Evolutionary conservation across 2,329 filamentous ascomycete genomes (phyloP).

Genomic region (Diaporthe vaccinii): DNA sequence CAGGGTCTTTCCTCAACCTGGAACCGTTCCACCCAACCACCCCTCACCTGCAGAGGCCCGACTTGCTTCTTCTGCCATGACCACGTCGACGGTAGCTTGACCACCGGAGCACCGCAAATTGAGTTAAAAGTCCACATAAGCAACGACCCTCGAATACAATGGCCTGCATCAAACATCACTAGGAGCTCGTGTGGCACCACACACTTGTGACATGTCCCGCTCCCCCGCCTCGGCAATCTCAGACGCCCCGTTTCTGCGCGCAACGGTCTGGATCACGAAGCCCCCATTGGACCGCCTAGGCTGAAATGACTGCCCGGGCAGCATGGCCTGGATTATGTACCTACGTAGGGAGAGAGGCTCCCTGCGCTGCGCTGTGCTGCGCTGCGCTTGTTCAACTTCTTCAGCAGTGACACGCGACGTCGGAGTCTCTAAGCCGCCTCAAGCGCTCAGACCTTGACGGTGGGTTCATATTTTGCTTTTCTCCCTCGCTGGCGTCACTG

Average conservation of each 20-base stretch:
- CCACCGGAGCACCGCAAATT: background rate
- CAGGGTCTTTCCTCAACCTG: slow-evolving; percentile 14
- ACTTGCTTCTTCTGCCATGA: slow-evolving; percentile 24
- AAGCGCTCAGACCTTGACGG: slow-evolving; percentile 18
- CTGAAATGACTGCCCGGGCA: background rate
- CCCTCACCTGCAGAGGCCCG: background rate
- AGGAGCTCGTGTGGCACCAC: background rate
- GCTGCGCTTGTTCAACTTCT: slow-evolving; percentile 1
- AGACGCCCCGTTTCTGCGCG: slow-evolving; percentile 3
- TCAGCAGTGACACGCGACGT: slow-evolving; percentile 10
- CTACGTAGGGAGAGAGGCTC: background rate
- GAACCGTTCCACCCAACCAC: background rate
- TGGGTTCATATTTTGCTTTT: slow-evolving; percentile 23
- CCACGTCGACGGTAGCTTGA: slow-evolving; percentile 12
- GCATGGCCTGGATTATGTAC: background rate
- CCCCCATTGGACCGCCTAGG: slow-evolving; percentile 7
- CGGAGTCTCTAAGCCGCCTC: slow-evolving; percentile 1
- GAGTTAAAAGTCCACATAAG: slow-evolving; percentile 1
- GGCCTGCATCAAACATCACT: background rate
- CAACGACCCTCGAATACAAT: slow-evolving; percentile 2
- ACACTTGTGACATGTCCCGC: background rate
- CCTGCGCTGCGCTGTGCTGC: background rate
- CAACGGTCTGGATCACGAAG: slow-evolving; percentile 18
- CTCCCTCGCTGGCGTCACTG: background rate
- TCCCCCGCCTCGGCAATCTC: slow-evolving; percentile 29